Evolutionary conservation across 2,329 filamentous ascomycete species (phyloP), one percentile per base, ranked within the genome.

Genomic region (Sclerotinia subarctica): DNA sequence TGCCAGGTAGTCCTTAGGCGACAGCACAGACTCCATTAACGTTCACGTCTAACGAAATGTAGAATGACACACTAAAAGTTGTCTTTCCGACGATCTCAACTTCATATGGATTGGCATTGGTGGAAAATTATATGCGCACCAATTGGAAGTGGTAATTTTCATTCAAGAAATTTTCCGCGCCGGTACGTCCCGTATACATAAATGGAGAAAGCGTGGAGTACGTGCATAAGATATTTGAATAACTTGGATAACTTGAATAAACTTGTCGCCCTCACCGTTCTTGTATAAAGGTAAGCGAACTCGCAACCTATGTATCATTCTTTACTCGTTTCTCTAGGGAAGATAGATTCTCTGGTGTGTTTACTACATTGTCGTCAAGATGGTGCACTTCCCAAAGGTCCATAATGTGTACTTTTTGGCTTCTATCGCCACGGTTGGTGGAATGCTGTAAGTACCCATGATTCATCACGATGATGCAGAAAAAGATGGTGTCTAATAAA

Each of bases 351-450:
- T 19, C 15, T 56, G 8, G 10, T 38, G 5, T 58, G 26, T 52
- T 53, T 65, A 70, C 67, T 44, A 58, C 67, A 66, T 59, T 26
- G 47, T 69, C 17, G 69, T 70, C 58, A 52, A 19, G 26, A 56
- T 63, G 58, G 24, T 64, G 44, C 64, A 66, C 29, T 57, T 72
- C 21, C 70, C 69, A 13, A 73, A 72, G 54, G 69, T 72, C 17
- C 67, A 70, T 19, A 72, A 72, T 53, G 69, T 68, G 21, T 73
- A 73, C 29, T 72, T 72, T 63, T 51, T 72, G 52, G 72, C 70
- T 32, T 65, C 70, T 8, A 69, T 70, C 58, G 69, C 69, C 47
- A 71, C 69, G 15, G 68, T 71, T 15, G 70, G 69, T 60, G 69
- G 68, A 7, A 72, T 70, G 69, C 70, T 72, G 70, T 67, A 44